A percentile compares a stretch with the other conserved stretches of the same genome.
These are phyloP conservation scores for Eleusine coracana DNA, from an alignment of 176 grass and related monocot genomes.

Conservation along the genomic window DNA sequence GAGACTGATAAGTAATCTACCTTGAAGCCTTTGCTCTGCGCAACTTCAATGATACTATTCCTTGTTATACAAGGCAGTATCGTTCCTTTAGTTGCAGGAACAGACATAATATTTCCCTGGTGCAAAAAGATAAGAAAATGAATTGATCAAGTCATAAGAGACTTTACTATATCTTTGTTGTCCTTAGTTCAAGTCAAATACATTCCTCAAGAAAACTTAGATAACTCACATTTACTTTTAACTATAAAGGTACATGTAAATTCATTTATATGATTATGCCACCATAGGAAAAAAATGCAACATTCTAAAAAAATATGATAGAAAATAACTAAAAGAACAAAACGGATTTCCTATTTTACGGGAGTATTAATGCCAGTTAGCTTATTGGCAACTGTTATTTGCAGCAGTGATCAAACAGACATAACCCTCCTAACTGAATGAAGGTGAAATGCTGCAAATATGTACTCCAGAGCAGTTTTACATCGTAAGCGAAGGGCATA, in stretches of 20 bases:
- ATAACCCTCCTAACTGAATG: too few relatives aligned
- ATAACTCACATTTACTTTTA: too few relatives aligned
- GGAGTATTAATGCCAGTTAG: background rate
- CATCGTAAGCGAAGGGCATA: constrained; percentile 40
- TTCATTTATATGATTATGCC: background rate
- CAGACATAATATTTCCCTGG: constrained; percentile 75
- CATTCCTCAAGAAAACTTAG: background rate
- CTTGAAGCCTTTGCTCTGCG: constrained; percentile 71
- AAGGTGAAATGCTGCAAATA: background rate
- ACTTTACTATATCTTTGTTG: too few relatives aligned
- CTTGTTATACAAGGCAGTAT: constrained; percentile 92
- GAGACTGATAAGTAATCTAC: constrained; percentile 44
- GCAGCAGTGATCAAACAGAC: too few relatives aligned
- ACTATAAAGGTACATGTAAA: background rate
- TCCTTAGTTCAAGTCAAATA: background rate
- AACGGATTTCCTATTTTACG: background rate
- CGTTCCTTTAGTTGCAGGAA: constrained; percentile 77
- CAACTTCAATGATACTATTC: constrained; percentile 88
- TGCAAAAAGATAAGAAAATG: constrained; percentile 19
- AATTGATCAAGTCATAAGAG: background rate
- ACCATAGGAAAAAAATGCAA: background rate
- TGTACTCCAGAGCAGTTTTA: background rate
- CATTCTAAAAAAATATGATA: background rate
- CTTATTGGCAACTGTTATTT: too few relatives aligned
- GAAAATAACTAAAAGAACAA: background rate